Conservation (phyloP, 805 yeast genomes). For the Starmerella scarabaei region DNA sequence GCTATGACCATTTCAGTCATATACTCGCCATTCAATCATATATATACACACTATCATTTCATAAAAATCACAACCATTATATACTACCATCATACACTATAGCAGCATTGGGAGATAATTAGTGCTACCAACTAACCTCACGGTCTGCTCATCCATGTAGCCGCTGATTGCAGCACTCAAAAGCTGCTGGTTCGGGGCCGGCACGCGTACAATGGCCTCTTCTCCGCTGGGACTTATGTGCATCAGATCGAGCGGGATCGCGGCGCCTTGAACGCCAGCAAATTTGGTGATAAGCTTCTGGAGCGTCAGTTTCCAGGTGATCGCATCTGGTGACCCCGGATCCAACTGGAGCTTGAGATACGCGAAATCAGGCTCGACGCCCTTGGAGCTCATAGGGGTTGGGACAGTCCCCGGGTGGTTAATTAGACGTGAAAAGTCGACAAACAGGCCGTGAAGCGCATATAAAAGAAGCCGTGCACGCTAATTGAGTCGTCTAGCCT, state of each 20-base stretch:
- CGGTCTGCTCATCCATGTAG: slow-evolving; percentile 4
- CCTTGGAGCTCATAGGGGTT: slow-evolving; percentile 9
- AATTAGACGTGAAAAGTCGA: no score
- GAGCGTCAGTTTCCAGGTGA: slow-evolving; percentile 25
- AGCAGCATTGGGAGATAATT: slow-evolving; percentile 13
- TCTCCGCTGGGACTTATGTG: neutral
- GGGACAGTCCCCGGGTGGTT: no score
- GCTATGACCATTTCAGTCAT: no score
- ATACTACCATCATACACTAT: no score
- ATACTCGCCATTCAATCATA: no score
- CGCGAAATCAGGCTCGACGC: slow-evolving; percentile 25
- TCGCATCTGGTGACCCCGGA: slow-evolving; percentile 19
- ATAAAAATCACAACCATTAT: no score
- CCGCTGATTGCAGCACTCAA: slow-evolving; percentile 13
- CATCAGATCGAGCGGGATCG: slow-evolving; percentile 25
- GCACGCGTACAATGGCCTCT: slow-evolving; percentile 18
- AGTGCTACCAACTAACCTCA: slow-evolving; percentile 8
- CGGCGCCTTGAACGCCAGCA: slow-evolving; percentile 24
- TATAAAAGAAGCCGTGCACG: no score
- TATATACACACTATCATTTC: no score
- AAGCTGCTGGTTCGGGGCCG: slow-evolving; percentile 6
- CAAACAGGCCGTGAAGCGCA: no score
- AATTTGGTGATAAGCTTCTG: slow-evolving; percentile 17
- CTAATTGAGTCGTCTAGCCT: no score
- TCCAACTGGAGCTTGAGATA: slow-evolving; percentile 22